These are phyloP conservation scores for Leishmania gerbilli DNA, from an alignment of 208 protist species.

Conservation along the genomic window DNA sequence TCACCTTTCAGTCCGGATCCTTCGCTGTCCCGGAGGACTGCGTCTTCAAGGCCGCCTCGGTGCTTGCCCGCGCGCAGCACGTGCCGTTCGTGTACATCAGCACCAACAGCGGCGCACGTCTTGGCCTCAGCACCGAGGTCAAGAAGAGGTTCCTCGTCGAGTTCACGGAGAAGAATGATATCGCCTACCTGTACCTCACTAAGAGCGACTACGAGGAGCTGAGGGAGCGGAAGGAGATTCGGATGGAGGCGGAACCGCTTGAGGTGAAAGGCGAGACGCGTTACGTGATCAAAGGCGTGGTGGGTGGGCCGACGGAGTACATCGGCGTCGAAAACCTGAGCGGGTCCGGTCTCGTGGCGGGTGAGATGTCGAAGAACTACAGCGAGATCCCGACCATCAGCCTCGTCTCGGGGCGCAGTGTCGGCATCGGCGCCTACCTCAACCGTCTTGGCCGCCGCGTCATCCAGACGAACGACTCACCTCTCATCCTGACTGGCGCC, in stretches of 20 bases:
- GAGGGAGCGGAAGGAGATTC: constrained; percentile 39
- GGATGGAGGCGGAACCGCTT: constrained; percentile 40
- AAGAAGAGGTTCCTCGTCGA: constrained; percentile 91
- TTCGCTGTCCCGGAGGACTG: constrained; percentile 96
- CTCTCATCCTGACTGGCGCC: constrained; percentile 96
- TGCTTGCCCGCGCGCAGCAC: constrained; percentile 78
- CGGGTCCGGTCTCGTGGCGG: constrained; percentile 96
- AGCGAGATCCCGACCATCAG: constrained; percentile 97
- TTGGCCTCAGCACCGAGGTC: constrained; percentile 95
- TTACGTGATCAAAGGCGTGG: constrained; percentile 93
- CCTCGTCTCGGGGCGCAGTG: constrained; percentile 95
- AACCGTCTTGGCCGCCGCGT: constrained; percentile 97
- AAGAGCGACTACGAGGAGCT: constrained; percentile 85
- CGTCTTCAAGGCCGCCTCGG: constrained; percentile 91
- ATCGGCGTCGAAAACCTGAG: constrained; percentile 98
- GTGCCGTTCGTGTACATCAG: constrained; percentile 98
- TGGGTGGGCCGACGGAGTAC: constrained; percentile 92
- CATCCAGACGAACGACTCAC: constrained; percentile 93
- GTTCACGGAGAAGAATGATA: constrained; percentile 87
- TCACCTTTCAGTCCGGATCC: constrained; percentile 96
- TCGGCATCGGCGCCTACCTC: constrained; percentile 99
- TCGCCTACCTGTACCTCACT: constrained; percentile 96
- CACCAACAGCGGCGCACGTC: constrained; percentile 97
- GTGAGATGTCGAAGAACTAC: constrained; percentile 97
- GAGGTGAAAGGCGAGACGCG: constrained; percentile 64